Evolutionary conservation across 2,329 filamentous ascomycete genomes (phyloP).

Genomic region (Pseudonectria buxi): DNA sequence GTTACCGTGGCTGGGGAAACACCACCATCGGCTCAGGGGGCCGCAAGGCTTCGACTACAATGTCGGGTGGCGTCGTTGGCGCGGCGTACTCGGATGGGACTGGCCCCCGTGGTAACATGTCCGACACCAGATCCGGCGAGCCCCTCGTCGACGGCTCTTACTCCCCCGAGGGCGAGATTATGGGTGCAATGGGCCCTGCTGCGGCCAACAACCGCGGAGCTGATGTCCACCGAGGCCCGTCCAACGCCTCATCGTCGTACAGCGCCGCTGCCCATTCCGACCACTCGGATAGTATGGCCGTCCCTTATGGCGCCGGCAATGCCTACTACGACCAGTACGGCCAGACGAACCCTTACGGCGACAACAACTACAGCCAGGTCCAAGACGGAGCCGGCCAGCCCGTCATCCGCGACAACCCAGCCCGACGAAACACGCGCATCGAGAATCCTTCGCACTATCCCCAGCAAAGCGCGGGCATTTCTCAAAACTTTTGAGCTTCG

Average conservation of each 20-base stretch:
- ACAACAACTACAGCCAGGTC: constrained; percentile 33
- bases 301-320: constrained; percentile 40
- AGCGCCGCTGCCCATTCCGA: constrained; percentile 74
- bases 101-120: constrained; percentile 58
- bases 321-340: constrained; percentile 55
- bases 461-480: constrained; percentile 88
- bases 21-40: constrained; percentile 64
- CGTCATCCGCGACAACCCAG: constrained; percentile 87
- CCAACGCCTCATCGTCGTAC: constrained; percentile 94
- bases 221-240: constrained; percentile 81
- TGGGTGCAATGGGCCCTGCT: constrained; percentile 73
- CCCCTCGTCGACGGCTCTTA: constrained; percentile 45
- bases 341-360: constrained; percentile 48
- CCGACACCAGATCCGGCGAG: constrained; percentile 65
- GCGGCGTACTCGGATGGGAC: constrained; percentile 66
- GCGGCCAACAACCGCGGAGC: constrained; percentile 56
- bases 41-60: constrained; percentile 81
- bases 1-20: constrained; percentile 93
- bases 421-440: constrained; percentile 87
- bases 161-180: constrained; percentile 69
- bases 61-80: constrained; percentile 66
- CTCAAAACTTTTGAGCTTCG: constrained; percentile 77
- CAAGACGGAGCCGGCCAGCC: constrained; percentile 54
- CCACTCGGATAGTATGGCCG: constrained; percentile 49
- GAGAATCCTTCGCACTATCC: constrained; percentile 86